Conservation (phyloP, 768 basidiomycete species). For the Omphalotus guepiniiformis region DNA sequence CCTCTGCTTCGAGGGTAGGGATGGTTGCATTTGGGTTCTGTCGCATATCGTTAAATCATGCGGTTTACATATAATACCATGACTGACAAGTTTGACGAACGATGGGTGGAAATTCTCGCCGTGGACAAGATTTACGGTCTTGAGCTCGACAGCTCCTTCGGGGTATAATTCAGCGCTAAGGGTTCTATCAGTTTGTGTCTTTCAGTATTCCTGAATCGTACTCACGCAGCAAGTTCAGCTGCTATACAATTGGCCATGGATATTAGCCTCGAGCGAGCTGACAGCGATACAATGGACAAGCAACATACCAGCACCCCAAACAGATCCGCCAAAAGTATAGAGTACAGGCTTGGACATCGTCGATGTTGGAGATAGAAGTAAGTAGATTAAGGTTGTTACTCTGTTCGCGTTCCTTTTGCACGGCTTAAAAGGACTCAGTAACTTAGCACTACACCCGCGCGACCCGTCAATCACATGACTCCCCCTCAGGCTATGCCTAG, state of each 20-base stretch:
- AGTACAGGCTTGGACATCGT: conserved; percentile 20
- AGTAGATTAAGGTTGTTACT: not conserved
- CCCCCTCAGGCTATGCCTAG: no score
- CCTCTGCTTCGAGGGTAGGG: conserved; percentile 35
- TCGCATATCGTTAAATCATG: not conserved
- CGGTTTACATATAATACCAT: not conserved
- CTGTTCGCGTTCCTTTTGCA: no score
- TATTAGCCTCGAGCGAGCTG: no score
- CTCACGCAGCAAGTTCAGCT: conserved; percentile 23
- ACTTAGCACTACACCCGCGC: no score
- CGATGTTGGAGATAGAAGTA: not conserved
- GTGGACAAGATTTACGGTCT: conserved; percentile 36
- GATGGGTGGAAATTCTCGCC: conserved; percentile 46
- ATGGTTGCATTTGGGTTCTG: conserved; percentile 43
- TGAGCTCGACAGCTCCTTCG: conserved; percentile 28
- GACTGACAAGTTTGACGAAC: conserved; percentile 38
- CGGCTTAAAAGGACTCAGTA: no score
- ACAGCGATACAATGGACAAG: no score
- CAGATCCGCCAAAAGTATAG: conserved; percentile 21
- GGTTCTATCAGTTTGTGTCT: not conserved
- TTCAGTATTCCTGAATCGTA: not conserved
- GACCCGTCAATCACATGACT: no score
- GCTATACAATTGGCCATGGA: no score
- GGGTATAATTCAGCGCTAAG: conserved; percentile 40
- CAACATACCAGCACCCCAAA: conserved; percentile 20